phyloP scores from a whole-genome alignment of 495 filamentous ascomycete species.

The Aspergillus nanangensis region DNA sequence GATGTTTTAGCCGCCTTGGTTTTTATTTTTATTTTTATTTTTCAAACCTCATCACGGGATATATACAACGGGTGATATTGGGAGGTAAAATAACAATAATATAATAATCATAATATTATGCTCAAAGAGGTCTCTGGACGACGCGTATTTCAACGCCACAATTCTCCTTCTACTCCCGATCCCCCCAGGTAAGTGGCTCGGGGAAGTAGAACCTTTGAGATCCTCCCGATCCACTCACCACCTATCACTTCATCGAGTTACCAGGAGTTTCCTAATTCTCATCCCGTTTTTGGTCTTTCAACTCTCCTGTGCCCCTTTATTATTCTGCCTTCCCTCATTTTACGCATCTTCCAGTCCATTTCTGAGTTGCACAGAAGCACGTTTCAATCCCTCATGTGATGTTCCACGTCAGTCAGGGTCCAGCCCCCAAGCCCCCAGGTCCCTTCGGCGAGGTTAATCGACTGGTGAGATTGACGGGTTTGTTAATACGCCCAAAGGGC shows the following conservation, averaged over 20 bases:
- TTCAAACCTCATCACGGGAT: conserved; percentile 4
- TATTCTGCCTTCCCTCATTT: conserved; percentile 1
- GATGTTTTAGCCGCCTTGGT: conserved; percentile 6
- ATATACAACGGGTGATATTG: too few species aligned
- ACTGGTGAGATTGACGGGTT: conserved; percentile 8
- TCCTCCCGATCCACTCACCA: conserved; percentile 12
- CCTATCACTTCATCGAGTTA: conserved; percentile 3
- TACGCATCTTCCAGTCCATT: too few species aligned
- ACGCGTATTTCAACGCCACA: too few species aligned
- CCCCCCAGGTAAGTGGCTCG: conserved; percentile 18
- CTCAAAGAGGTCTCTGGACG: too few species aligned
- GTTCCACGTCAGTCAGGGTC: conserved; percentile 15
- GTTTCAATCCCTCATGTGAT: conserved; percentile 20
- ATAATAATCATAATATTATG: too few species aligned
- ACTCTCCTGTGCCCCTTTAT: not conserved
- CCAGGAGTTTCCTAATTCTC: not conserved
- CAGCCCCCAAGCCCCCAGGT: conserved; percentile 5
- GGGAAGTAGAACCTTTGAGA: conserved; percentile 12
- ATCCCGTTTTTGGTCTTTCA: not conserved
- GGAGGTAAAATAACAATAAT: too few species aligned
- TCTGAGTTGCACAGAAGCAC: conserved; percentile 5
- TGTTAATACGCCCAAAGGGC: not conserved
- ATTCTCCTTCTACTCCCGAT: too few species aligned
- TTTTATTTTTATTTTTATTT: conserved; percentile 5
- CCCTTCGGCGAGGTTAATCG: too few species aligned